A percentile compares a stretch with the other conserved stretches of the same genome.
These are phyloP conservation scores for Colletotrichum sp. DNA, from an alignment of 2,329 filamentous ascomycete genomes.

Conservation along the genomic window DNA sequence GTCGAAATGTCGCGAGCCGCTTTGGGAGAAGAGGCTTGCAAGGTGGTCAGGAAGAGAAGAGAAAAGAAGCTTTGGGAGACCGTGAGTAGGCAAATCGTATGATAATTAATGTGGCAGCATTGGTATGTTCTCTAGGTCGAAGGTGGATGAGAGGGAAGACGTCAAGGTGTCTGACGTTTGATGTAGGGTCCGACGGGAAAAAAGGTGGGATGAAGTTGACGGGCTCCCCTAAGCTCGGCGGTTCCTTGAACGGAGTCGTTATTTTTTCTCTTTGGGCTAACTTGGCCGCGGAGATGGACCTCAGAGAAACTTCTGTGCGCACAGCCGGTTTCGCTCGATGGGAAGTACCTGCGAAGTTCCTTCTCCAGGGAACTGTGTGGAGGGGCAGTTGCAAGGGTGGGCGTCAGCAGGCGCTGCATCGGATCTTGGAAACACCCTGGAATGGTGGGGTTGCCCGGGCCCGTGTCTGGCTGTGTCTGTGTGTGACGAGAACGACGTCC, in stretches of 20 bases:
- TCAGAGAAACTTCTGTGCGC: not conserved
- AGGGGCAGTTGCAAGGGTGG: not conserved
- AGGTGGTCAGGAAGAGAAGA: not conserved
- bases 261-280: not conserved
- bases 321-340: not conserved
- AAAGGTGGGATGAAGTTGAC: constrained; percentile 16
- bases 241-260: not conserved
- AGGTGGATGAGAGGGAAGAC: not conserved
- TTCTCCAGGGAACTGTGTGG: not conserved
- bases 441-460: constrained; percentile 11
- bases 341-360: not conserved
- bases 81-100: not conserved
- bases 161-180: not conserved
- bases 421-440: constrained; percentile 19
- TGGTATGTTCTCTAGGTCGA: not conserved
- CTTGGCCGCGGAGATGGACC: not conserved
- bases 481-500: not conserved
- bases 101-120: constrained; percentile 3
- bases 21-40: not conserved
- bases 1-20: not conserved
- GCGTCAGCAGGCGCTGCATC: constrained; percentile 14
- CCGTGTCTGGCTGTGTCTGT: not conserved
- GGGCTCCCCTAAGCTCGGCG: not conserved
- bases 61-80: not conserved
- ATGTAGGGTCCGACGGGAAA: not conserved